Base-by-base conservation (phyloP, 2,329 filamentous ascomycete species). In the Periconia macrospinosa region DNA sequence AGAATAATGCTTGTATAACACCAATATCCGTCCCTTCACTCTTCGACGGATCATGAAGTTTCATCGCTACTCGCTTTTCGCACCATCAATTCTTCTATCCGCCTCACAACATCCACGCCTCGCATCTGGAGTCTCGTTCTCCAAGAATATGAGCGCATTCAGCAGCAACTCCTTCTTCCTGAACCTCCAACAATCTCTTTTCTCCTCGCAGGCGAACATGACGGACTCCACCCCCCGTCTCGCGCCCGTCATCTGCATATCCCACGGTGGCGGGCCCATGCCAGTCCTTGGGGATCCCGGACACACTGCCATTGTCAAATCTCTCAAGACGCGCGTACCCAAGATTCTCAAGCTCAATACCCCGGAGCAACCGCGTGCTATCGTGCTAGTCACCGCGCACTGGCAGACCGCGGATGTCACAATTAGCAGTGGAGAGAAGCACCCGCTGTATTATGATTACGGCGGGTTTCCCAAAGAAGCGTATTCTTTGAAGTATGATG, bases 341-440 rank as follows among this genome's bases (percentile, higher is more conserved):
- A 72, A 79, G 62, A 77, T 86, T 47, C 78, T 87, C 45, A 76
- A 78, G 58, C 77, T 87, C 2, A 76, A 78, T 40, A 83, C 82
- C 0, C 66, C 79, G 1, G 71, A 79, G 1, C 75, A 79, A 13
- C 80, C 78, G 0, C 74, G 74, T 10, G 83, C 80, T 20, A 83
- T 86, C 44, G 72, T 85, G 10, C 70, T 86, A 30, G 76, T 86
- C 14, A 86, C 83, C 0, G 83, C 83, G 3, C 83, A 86, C 71
- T 86, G 83, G 83, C 77, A 76, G 2, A 79, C 79, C 2, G 45
- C 57, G 14, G 69, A 68, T 9, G 83, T 83, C 1, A 79, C 76
- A 41, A 79, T 87, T 53, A 83, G 81, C 13, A 81, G 78, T 2
- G 78, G 63, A 3, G 61, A 71, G 18, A 75, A 73, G 20, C 84